Evolutionary conservation across 805 yeast genomes (phyloP).

Genomic region (Yamadazyma insecticola): DNA sequence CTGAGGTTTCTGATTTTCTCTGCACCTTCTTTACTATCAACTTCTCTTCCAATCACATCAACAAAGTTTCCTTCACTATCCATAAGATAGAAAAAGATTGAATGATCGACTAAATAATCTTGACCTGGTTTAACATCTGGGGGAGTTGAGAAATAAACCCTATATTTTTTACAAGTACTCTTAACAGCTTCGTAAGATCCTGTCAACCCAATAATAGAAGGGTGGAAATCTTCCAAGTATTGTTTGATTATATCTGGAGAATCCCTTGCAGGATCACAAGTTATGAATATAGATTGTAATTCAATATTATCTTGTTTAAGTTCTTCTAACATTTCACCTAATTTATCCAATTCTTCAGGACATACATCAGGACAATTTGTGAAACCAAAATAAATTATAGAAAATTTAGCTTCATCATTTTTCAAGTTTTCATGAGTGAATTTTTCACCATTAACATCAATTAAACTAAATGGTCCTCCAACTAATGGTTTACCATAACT

Average conservation of each 20-base stretch:
- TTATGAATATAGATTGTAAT: slow-evolving; percentile 83
- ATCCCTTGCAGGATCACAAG: slow-evolving; percentile 97
- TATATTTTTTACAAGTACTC: slow-evolving; percentile 76
- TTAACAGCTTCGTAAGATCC: slow-evolving; percentile 87
- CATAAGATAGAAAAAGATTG: slow-evolving; percentile 95
- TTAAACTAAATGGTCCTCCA: slow-evolving; percentile 82
- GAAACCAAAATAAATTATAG: slow-evolving; percentile 91
- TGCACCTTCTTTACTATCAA: slow-evolving; percentile 72
- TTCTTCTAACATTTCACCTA: slow-evolving; percentile 65
- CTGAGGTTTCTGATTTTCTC: slow-evolving; percentile 72
- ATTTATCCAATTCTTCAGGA: slow-evolving; percentile 94
- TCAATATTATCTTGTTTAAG: slow-evolving; percentile 50
- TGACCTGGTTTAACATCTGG: slow-evolving; percentile 91
- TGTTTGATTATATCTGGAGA: slow-evolving; percentile 78
- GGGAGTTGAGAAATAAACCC: slow-evolving; percentile 98
- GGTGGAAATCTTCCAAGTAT: slow-evolving; percentile 86
- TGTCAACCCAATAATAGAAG: slow-evolving; percentile 83
- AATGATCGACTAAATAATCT: slow-evolving; percentile 94
- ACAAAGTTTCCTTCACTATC: slow-evolving; percentile 97
- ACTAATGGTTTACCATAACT: slow-evolving; percentile 89
- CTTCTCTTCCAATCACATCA: slow-evolving; percentile 91
- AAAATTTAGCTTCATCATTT: slow-evolving; percentile 49
- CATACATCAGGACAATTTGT: slow-evolving; percentile 98
- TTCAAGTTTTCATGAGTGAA: slow-evolving; percentile 76
- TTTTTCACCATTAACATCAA: slow-evolving; percentile 62